Evolutionary conservation across 441 rosid species (phyloP).

Genomic region (Populus hybrid): DNA sequence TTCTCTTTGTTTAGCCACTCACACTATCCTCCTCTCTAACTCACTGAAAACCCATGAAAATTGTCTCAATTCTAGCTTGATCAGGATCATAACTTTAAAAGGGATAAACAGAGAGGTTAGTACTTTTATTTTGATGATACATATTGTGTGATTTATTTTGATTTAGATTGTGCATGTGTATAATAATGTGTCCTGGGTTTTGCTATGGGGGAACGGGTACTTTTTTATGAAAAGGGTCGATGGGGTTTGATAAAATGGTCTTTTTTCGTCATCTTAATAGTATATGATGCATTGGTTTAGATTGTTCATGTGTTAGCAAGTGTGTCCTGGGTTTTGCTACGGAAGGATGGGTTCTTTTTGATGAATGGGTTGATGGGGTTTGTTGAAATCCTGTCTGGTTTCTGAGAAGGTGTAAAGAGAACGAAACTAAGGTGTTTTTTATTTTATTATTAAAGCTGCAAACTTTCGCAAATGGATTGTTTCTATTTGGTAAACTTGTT

Average conservation of each 20-base stretch:
- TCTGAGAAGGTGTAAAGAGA: too few species aligned
- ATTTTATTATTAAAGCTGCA: neutral
- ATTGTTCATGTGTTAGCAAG: neutral
- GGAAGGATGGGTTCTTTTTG: neutral
- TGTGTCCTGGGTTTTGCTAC: neutral
- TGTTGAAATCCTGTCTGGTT: neutral
- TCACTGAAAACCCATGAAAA: neutral
- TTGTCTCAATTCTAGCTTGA: conserved; percentile 2
- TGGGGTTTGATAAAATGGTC: neutral
- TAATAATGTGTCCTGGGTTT: neutral
- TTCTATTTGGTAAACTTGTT: neutral
- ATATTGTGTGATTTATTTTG: neutral
- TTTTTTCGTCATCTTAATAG: neutral
- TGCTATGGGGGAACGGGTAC: neutral
- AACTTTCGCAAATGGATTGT: neutral
- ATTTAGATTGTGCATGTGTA: neutral
- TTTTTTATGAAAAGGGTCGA: neutral
- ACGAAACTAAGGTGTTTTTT: neutral
- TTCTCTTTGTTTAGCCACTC: neutral
- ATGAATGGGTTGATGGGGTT: neutral
- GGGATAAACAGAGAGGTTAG: conserved; percentile 2
- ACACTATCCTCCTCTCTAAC: neutral
- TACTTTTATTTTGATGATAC: neutral
- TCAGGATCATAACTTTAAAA: neutral
- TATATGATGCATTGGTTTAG: neutral